Conservation (phyloP, 352 stramenopile genomes). For the Phytophthora rubi region DNA sequence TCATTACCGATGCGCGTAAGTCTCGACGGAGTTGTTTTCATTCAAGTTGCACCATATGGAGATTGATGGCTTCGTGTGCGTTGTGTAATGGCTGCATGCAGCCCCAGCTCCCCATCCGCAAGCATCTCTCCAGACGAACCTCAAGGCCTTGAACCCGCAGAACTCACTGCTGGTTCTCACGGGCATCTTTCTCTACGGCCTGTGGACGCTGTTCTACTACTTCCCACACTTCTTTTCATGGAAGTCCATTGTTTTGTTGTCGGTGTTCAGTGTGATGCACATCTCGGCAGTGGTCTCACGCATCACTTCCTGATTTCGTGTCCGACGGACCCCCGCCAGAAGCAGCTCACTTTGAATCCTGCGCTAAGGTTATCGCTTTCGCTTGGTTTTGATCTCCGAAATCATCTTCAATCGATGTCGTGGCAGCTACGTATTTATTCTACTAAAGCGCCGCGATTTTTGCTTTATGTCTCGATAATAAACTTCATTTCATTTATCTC, state of each 20-base stretch:
- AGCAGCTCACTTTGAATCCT: conserved; percentile 16
- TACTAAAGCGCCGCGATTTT: conserved; percentile 26
- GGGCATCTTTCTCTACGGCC: conserved; percentile 67
- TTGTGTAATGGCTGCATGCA: conserved; percentile 34
- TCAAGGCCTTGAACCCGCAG: conserved; percentile 66
- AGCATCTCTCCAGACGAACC: conserved; percentile 41
- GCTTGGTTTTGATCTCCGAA: conserved; percentile 25
- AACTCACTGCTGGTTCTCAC: conserved; percentile 72
- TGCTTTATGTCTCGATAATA: conserved; percentile 27
- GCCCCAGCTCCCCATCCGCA: conserved; percentile 51
- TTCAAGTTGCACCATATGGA: conserved; percentile 17
- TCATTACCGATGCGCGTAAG: conserved; percentile 76
- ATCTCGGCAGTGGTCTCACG: conserved; percentile 62
- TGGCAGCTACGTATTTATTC: conserved; percentile 48
- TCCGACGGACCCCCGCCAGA: neutral
- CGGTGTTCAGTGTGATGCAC: conserved; percentile 65
- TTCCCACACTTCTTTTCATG: conserved; percentile 81
- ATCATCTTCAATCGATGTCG: conserved; percentile 9
- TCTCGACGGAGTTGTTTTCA: conserved; percentile 22
- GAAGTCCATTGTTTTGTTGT: conserved; percentile 75
- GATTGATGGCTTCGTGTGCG: conserved; percentile 21
- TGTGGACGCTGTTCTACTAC: conserved; percentile 86
- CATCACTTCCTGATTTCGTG: conserved; percentile 42
- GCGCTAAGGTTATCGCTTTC: conserved; percentile 5
- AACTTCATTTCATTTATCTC: conserved; percentile 28